Conservation (phyloP, 805 yeast genomes). For the Wickerhamiella spandovensis region DNA sequence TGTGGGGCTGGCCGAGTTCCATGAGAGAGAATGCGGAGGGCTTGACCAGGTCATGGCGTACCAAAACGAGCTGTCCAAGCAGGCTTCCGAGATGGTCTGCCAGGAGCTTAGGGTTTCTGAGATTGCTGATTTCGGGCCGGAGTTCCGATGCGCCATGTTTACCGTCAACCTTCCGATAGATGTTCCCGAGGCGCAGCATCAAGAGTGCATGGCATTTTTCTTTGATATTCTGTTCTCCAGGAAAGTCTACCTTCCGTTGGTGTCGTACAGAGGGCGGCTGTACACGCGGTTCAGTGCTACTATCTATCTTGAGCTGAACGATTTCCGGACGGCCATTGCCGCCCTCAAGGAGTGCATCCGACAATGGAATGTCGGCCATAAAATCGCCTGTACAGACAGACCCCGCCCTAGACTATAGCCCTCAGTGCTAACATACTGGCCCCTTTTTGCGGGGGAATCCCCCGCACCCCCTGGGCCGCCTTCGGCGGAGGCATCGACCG, state of each 20-base stretch:
- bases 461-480: too few relatives aligned
- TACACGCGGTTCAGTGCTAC: constrained; percentile 47
- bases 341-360: too few relatives aligned
- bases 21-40: constrained; percentile 40
- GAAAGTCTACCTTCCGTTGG: too few relatives aligned
- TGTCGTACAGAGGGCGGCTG: constrained; percentile 29
- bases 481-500: too few relatives aligned
- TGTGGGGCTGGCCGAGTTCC: constrained; percentile 38
- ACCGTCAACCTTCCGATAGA: constrained; percentile 29
- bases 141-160: constrained; percentile 32
- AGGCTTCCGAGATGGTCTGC: constrained; percentile 32
- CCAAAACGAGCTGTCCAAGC: constrained; percentile 31
- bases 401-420: too few relatives aligned
- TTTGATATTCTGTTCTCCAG: too few relatives aligned
- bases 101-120: constrained; percentile 28
- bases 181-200: background rate
- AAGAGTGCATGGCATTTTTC: constrained; percentile 10
- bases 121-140: constrained; percentile 25
- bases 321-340: too few relatives aligned
- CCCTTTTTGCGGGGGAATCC: too few relatives aligned
- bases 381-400: too few relatives aligned
- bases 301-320: constrained; percentile 44
- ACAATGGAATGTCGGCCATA: too few relatives aligned
- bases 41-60: constrained; percentile 38
- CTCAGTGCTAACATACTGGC: too few relatives aligned